A percentile compares a stretch with the other conserved stretches of the same genome.
These are phyloP conservation scores for Articulospora tetracladia DNA, from an alignment of 495 filamentous ascomycete species.

Conservation along the genomic window DNA sequence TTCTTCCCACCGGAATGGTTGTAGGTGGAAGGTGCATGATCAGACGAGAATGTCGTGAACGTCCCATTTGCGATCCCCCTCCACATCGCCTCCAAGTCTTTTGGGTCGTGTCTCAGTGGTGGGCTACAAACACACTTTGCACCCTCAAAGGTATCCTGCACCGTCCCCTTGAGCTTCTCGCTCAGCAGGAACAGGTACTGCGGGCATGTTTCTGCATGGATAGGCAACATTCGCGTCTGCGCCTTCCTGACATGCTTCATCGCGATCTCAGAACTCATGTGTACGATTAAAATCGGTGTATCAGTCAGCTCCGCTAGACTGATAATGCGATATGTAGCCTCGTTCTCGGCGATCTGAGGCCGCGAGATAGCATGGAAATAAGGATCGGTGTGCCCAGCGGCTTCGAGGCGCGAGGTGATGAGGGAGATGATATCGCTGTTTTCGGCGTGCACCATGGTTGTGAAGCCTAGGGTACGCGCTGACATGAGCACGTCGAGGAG, in stretches of 20 bases:
- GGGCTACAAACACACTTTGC: constrained; percentile 29
- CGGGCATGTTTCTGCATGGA: constrained; percentile 37
- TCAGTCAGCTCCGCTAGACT: constrained; percentile 37
- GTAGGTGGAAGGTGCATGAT: constrained; percentile 38
- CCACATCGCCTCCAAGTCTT: constrained; percentile 27
- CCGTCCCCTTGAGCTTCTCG: constrained; percentile 18
- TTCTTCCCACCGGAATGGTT: constrained; percentile 37
- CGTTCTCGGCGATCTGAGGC: constrained; percentile 33
- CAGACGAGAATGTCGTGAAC: constrained; percentile 41
- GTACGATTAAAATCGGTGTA: constrained; percentile 45
- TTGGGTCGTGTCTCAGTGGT: constrained; percentile 25
- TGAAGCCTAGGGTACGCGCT: constrained; percentile 39
- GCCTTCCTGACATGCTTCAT: constrained; percentile 26
- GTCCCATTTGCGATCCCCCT: constrained; percentile 30
- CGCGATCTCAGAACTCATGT: constrained; percentile 25
- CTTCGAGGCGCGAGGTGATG: constrained; percentile 35
- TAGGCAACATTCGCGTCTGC: constrained; percentile 32
- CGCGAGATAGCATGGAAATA: constrained; percentile 36
- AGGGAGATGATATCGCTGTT: constrained; percentile 44
- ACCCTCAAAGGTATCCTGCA: constrained; percentile 19
- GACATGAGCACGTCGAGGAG: constrained; percentile 46
- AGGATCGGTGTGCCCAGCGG: constrained; percentile 27
- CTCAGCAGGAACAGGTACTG: constrained; percentile 33
- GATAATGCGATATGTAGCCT: constrained; percentile 44
- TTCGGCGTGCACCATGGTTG: constrained; percentile 55